These are phyloP conservation scores for Melampsora larici-populina DNA, from an alignment of 1,284 basidiomycete genomes.

Conservation along the genomic window DNA sequence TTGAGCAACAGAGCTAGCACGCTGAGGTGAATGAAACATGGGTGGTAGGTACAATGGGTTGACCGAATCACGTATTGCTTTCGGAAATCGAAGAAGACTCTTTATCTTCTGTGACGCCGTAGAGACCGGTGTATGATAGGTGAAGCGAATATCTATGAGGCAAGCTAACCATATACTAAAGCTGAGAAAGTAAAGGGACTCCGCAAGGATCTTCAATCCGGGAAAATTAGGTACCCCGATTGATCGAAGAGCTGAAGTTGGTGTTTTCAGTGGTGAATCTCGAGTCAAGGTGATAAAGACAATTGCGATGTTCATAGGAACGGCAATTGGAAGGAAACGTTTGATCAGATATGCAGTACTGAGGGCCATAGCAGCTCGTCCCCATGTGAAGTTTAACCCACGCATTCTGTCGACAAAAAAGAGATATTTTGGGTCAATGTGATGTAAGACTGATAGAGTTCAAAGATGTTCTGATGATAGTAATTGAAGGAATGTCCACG, in stretches of 20 bases:
- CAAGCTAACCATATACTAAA: background rate
- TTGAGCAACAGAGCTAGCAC: background rate
- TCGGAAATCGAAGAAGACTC: background rate
- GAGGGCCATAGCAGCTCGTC: background rate
- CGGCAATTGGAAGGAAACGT: background rate
- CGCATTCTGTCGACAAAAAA: slow-evolving; percentile 4
- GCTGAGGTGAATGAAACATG: background rate
- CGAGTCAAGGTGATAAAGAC: background rate
- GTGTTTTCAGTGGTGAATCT: background rate
- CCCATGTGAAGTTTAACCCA: background rate
- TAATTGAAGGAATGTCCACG: background rate
- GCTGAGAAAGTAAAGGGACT: background rate
- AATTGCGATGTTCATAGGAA: background rate
- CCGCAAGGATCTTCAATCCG: background rate
- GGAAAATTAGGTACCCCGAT: slow-evolving; percentile 10
- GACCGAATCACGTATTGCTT: background rate
- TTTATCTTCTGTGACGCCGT: background rate
- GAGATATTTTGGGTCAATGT: background rate
- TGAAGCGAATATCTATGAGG: slow-evolving; percentile 1
- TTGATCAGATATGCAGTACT: background rate
- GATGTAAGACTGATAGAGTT: too few species aligned
- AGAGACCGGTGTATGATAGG: background rate
- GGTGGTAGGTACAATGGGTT: background rate
- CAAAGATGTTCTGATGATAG: background rate
- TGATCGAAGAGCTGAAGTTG: background rate